Conservation (phyloP, 2,329 filamentous ascomycete genomes). For the Nannizziopsis arthrosporioides region DNA sequence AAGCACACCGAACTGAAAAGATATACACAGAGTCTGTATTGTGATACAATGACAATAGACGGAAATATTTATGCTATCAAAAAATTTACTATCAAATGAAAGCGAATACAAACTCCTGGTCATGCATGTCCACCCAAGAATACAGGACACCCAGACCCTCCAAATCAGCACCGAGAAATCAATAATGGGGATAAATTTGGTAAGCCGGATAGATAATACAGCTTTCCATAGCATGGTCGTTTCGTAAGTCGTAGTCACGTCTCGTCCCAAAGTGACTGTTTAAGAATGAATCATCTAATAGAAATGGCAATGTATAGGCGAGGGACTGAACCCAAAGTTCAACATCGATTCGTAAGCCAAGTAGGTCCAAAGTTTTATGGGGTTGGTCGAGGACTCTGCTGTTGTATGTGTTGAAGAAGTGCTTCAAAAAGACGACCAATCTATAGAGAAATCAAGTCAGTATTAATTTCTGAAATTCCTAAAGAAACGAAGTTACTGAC, state of each 20-base stretch:
- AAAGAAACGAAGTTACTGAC: conserved; percentile 38
- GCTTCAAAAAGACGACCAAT: conserved; percentile 37
- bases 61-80: conserved; percentile 4
- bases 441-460: conserved; percentile 17
- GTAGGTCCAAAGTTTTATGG: conserved; percentile 8
- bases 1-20: no score
- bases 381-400: conserved; percentile 35
- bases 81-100: conserved; percentile 11
- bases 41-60: neutral
- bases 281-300: conserved; percentile 8
- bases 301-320: conserved; percentile 4
- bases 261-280: conserved; percentile 7
- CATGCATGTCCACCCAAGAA: conserved; percentile 15
- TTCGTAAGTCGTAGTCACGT: conserved; percentile 10
- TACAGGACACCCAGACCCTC: conserved; percentile 8
- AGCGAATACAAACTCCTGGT: conserved; percentile 14
- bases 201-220: conserved; percentile 10
- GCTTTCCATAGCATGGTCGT: conserved; percentile 1
- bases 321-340: conserved; percentile 4
- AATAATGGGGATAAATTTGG: conserved; percentile 7
- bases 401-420: conserved; percentile 36
- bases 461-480: neutral
- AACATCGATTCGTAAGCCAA: conserved; percentile 7
- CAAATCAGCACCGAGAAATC: conserved; percentile 13
- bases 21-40: no score